Evolutionary conservation across 345 rosid genomes (phyloP).

Genomic region (Eucalyptus polyanthemos): DNA sequence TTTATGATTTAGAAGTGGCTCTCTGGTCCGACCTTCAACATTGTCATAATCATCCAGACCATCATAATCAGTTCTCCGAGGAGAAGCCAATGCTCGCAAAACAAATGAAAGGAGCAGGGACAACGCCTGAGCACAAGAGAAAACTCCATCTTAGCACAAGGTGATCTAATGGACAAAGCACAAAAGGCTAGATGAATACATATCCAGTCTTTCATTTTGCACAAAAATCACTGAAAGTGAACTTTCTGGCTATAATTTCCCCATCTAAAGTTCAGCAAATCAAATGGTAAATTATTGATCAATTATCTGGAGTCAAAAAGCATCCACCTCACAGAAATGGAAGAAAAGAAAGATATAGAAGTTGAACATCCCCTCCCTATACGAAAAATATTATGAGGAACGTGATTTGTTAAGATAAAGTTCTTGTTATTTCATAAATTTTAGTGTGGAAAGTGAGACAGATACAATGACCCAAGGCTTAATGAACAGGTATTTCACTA

Average conservation of each 20-base stretch:
- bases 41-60: neutral
- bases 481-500: neutral
- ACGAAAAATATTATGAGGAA: neutral
- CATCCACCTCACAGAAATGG: neutral
- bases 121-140: slow-evolving; percentile 33
- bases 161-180: neutral
- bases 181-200: neutral
- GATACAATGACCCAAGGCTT: neutral
- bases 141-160: neutral
- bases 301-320: neutral
- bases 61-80: slow-evolving; percentile 23
- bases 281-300: neutral
- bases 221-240: neutral
- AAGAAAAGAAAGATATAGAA: neutral
- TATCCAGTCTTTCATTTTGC: neutral
- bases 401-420: neutral
- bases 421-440: neutral
- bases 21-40: slow-evolving; percentile 28
- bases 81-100: slow-evolving; percentile 64
- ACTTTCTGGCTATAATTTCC: neutral
- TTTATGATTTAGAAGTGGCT: slow-evolving; percentile 64
- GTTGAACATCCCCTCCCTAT: neutral
- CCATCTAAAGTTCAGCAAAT: neutral
- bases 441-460: neutral
- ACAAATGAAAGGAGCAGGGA: slow-evolving; percentile 58